Evolutionary conservation across 768 basidiomycete genomes (phyloP), one percentile per base, ranked within the genome.

Genomic region (Leccinum disarticulatum): DNA sequence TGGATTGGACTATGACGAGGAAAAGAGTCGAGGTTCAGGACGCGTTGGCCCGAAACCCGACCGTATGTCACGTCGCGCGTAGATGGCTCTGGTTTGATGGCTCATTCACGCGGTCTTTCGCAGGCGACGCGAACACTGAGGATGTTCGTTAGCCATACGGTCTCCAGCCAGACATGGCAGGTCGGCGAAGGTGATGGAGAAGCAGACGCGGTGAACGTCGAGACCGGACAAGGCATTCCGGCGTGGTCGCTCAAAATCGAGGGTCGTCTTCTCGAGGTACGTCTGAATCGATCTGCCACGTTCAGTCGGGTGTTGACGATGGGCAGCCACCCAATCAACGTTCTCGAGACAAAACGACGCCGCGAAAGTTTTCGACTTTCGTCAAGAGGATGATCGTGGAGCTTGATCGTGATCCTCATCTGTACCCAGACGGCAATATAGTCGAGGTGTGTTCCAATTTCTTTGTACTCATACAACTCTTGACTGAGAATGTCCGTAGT

Each of bases 1-100:
- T 98, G 15, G 95, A 98, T 73, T 97, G 95, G 95, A 95, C 93
- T 4, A 89, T 95, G 80, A 87, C 86, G 70, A 81, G 95, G 70
- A 96, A 96, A 75, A 86, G 83, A 65, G 88, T 88, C 10, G 95
- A 98, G 70, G 87, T 98, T 33, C 91, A 94, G 69, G 95, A 98
- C 69, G 86, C 93, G n/a, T 70, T 95, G 50, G 82, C 83, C 22
- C 82, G 88, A 59, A 86, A 83, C 35, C 85, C 89, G 19, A 84
- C 86, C 5, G 94, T 68, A 59, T 27, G 67, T 66, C 38, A 7
- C 25, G 1, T 19, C 51, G 0, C 17, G 25, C 28, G 36, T 47
- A 31, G 2, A 9, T 17, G 33, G 17, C n/a, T 46, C 19, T 46
- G 19, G 43, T 28, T 36, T 7, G n/a, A 11, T 51, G 11, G 35